Base-by-base conservation (phyloP, 495 filamentous ascomycete genomes). In the Jackrogersella multiformis region DNA sequence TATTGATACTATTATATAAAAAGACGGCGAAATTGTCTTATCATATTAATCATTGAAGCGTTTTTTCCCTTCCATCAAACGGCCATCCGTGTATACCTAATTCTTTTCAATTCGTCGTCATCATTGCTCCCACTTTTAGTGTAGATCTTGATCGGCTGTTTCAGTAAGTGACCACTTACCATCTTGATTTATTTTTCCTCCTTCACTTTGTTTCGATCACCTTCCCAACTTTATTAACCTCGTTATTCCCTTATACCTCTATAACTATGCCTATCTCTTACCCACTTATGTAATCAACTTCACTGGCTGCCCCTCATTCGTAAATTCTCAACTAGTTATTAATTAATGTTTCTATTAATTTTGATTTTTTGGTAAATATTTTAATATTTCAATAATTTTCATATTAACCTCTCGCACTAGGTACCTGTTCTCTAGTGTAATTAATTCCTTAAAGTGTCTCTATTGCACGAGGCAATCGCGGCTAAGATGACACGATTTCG, bases 401-500 rank as follows among this genome's bases (percentile, higher is more conserved):
- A n/a, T 26, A 44, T 58, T 62, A 48, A 68, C 56, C 23, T 51
- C 9, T 3, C 46, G 10, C 58, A 35, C n/a, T 49, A 57, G 15
- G 15, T 30, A 7, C 26, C 26, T 56, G 53, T 39, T 56, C 7
- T 60, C 26, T 23, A 41, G 48, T 56, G 55, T 48, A 64, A 35
- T 49, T 48, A 64, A 35, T 49, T 55, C 21, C 55, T 61, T 20
- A 64, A 53, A 15, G 23, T 38, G 55, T 64, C 42, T 64, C 55
- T 35, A 38, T 64, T 28, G 9, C 13, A 56, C 57, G 61, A 55
- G 32, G 32, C 44, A 60, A 69, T 20, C 26, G 21, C 26, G 61
- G 61, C 42, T 69, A 69, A 64, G 52, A 69, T 69, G 66, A 69
- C 61, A 56, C 61, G 61, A 35, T 36, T 64, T 51, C 55, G 13